Evolutionary conservation across 1,139 yeast species (phyloP).

Genomic region (Hanseniaspora gamundiae): DNA sequence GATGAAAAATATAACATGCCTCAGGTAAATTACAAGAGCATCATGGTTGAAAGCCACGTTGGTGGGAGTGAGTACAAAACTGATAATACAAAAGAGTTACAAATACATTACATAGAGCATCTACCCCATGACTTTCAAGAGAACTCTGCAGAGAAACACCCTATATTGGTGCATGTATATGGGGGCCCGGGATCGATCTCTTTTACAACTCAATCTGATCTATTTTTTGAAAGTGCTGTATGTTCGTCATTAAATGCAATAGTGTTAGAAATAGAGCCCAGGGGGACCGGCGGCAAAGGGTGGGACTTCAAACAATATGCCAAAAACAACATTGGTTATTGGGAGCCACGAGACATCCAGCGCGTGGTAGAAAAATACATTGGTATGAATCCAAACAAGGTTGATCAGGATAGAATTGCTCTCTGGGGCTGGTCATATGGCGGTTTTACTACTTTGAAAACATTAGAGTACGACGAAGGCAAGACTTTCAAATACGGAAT

Average conservation of each 20-base stretch:
- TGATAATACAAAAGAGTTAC: no score
- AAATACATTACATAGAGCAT: constrained; percentile 63
- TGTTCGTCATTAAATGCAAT: constrained; percentile 61
- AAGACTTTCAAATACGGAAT: constrained; percentile 60
- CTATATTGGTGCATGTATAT: constrained; percentile 70
- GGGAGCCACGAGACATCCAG: constrained; percentile 79
- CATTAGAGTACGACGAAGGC: constrained; percentile 62
- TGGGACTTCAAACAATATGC: constrained; percentile 66
- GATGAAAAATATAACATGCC: constrained; percentile 40
- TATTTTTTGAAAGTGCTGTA: constrained; percentile 60
- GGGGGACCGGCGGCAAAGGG: constrained; percentile 90
- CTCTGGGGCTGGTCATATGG: constrained; percentile 97
- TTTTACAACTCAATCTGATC: constrained; percentile 39
- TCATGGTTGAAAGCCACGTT: no score
- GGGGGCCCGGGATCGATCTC: constrained; percentile 94
- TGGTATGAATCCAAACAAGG: constrained; percentile 34
- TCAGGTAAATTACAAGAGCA: constrained; percentile 35
- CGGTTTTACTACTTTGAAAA: constrained; percentile 67
- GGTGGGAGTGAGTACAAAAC: no score
- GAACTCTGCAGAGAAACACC: constrained; percentile 40
- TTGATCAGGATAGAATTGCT: constrained; percentile 58
- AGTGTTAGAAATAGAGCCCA: constrained; percentile 77
- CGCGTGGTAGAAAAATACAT: constrained; percentile 55
- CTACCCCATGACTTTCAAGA: constrained; percentile 60
- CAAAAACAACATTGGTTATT: constrained; percentile 57